phyloP scores from a whole-genome alignment of 2,329 filamentous ascomycete genomes.

The Diaporthe citrichinensis region DNA sequence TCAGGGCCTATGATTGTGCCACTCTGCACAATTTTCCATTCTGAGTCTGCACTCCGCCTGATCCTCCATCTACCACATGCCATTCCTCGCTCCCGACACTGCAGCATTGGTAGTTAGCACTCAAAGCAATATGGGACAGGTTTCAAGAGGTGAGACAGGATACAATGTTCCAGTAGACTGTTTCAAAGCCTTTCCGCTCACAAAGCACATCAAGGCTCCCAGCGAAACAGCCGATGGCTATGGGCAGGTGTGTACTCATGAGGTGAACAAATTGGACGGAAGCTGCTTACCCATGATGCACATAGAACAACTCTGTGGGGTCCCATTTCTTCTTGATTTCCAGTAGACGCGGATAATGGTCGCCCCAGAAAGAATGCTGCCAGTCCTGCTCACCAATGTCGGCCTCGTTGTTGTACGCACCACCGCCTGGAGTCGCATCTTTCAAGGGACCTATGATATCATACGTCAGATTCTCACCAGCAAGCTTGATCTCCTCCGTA shows the following conservation, averaged over 20 bases:
- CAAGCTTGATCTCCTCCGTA: constrained; percentile 46
- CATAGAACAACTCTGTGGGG: constrained; percentile 53
- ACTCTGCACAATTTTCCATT: constrained; percentile 35
- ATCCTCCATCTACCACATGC: constrained; percentile 15
- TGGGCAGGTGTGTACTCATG: background rate
- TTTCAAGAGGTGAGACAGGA: background rate
- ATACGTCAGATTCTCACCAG: constrained; percentile 47
- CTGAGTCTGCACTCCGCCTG: constrained; percentile 33
- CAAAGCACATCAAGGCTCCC: background rate
- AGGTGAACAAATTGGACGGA: background rate
- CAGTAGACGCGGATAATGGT: constrained; percentile 48
- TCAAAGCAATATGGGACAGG: background rate
- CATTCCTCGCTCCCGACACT: constrained; percentile 36
- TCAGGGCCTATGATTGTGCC: background rate
- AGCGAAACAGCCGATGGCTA: background rate
- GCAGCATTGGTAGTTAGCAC: background rate
- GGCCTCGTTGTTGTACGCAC: constrained; percentile 55
- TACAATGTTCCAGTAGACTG: background rate
- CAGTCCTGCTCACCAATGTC: constrained; percentile 51
- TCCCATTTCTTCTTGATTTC: constrained; percentile 58
- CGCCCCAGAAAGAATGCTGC: constrained; percentile 50
- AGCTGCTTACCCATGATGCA: constrained; percentile 38
- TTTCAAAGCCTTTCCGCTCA: background rate
- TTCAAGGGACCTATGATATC: constrained; percentile 44
- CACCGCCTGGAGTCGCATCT: constrained; percentile 47